Base-by-base conservation (phyloP, 805 yeast species). In the Yamadazyma olivae region DNA sequence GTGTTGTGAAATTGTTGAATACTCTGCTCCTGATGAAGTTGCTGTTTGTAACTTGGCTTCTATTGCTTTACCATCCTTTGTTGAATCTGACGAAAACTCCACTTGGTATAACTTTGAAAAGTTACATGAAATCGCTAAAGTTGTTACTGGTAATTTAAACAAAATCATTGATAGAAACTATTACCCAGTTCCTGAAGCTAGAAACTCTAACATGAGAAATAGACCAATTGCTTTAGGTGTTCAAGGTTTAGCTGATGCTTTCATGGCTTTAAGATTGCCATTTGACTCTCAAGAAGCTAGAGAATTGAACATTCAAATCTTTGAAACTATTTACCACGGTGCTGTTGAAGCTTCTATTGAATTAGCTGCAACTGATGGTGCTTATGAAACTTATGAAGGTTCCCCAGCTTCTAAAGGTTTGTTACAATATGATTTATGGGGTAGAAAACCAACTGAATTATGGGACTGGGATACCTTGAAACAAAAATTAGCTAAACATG, bases 191-290 rank as follows among this genome's bases (percentile, higher is more conserved):
- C 70, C 67, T 35, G 75, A 71, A 55, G 79, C 82, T 24, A 59
- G 59, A 48, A 61, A 51, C 21, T 75, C 81, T 22, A 76, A 76
- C 56, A 62, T 70, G 71, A 70, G 74, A 53, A 70, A 76, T 51
- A 70, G 82, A 60, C 82, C 82, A 19, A 74, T 76, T 56, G 81
- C 81, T 27, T 62, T 76, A 40, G 82, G 82, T 57, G 81, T 76
- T 33, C 82, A 76, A 58, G 82, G 82, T 49, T 65, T 76, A 34
- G 81, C 82, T 22, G 82, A 76, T 51, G 59, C 77, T 4, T 76
- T 76, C 51, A 71, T 74, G 75, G 64, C 64, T 40, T 61, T 75
- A 52, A 65, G 81, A 56, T 51, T 75, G 44, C 78, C 81, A 28
- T 76, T 76, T 49, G 81, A 75, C 53, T 74, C 79, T 21, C 71